A percentile compares a stretch with the other conserved stretches of the same genome.
Conservation (phyloP, 495 filamentous ascomycete genomes). For the Penicillium alfredii region DNA sequence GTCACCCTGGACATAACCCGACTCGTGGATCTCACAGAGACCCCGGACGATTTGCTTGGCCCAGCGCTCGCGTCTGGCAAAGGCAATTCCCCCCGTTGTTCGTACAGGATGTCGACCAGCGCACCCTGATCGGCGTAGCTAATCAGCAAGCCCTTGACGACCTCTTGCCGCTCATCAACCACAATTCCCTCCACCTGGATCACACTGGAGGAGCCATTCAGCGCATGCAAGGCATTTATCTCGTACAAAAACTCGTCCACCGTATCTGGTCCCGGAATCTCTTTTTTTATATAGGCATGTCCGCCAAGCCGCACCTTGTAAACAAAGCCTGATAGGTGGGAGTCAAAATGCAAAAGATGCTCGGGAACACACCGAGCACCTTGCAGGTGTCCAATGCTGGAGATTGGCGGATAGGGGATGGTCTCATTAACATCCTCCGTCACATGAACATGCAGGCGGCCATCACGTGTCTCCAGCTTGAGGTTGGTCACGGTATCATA, state of each 20-base stretch:
- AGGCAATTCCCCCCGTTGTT: constrained; percentile 59
- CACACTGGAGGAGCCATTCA: constrained; percentile 68
- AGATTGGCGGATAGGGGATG: constrained; percentile 75
- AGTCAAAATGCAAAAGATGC: constrained; percentile 72
- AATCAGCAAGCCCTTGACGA: constrained; percentile 87
- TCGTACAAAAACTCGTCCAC: constrained; percentile 98
- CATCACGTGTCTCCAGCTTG: constrained; percentile 85
- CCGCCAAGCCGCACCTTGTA: constrained; percentile 78
- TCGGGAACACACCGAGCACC: constrained; percentile 62
- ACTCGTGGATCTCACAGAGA: constrained; percentile 87
- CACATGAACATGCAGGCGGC: constrained; percentile 90
- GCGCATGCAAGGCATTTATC: constrained; percentile 82
- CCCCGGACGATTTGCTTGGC: constrained; percentile 88
- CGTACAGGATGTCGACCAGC: constrained; percentile 86
- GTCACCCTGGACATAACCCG: constrained; percentile 95
- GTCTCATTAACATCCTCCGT: constrained; percentile 98
- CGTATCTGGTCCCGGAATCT: constrained; percentile 93
- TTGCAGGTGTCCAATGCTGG: constrained; percentile 67
- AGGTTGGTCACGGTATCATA: constrained; percentile 95
- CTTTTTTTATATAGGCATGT: constrained; percentile 84
- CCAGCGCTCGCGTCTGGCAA: constrained; percentile 80
- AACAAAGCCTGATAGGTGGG: constrained; percentile 93
- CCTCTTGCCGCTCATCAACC: constrained; percentile 66
- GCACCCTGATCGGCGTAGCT: constrained; percentile 83
- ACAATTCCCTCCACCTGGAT: constrained; percentile 87